phyloP scores from a whole-genome alignment of 495 filamentous ascomycete genomes.

The Penicillium pancosmium region DNA sequence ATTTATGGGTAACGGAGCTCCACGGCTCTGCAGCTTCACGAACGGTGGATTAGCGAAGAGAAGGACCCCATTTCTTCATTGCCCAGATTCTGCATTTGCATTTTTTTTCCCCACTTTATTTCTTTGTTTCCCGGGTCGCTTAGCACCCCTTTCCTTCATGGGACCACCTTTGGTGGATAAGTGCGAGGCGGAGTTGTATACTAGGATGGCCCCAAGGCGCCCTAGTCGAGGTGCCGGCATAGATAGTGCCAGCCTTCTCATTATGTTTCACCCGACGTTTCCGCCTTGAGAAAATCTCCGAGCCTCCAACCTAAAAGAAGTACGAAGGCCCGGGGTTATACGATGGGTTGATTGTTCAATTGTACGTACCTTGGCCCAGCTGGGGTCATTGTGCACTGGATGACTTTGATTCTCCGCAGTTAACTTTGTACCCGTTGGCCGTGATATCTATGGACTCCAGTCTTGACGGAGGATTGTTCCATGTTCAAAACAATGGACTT shows the following conservation, averaged over 20 bases:
- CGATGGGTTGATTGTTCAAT: too few relatives aligned
- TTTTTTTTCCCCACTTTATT: neutral
- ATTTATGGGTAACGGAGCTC: neutral
- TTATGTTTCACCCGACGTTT: conserved; percentile 1
- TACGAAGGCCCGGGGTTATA: neutral
- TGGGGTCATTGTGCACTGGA: neutral
- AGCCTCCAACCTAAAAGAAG: neutral
- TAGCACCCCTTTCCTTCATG: neutral
- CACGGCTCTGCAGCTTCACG: conserved; percentile 4
- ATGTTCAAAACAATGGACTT: conserved; percentile 1
- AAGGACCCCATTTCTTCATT: neutral
- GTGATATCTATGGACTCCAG: neutral
- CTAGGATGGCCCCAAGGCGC: neutral
- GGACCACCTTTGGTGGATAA: neutral
- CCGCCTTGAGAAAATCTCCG: conserved; percentile 3
- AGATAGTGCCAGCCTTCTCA: conserved; percentile 6
- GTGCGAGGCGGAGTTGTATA: neutral
- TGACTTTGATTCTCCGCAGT: neutral
- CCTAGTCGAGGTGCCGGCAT: neutral
- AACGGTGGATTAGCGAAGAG: conserved; percentile 1
- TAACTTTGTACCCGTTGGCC: too few relatives aligned
- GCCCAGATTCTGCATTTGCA: neutral
- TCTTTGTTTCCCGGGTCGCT: neutral
- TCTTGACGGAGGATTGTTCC: neutral
- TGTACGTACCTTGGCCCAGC: too few relatives aligned